A percentile compares a stretch with the other conserved stretches of the same genome.
These are phyloP conservation scores for Nymphaea thermarum DNA, from an alignment of 164 flowering plant species.

Conservation along the genomic window DNA sequence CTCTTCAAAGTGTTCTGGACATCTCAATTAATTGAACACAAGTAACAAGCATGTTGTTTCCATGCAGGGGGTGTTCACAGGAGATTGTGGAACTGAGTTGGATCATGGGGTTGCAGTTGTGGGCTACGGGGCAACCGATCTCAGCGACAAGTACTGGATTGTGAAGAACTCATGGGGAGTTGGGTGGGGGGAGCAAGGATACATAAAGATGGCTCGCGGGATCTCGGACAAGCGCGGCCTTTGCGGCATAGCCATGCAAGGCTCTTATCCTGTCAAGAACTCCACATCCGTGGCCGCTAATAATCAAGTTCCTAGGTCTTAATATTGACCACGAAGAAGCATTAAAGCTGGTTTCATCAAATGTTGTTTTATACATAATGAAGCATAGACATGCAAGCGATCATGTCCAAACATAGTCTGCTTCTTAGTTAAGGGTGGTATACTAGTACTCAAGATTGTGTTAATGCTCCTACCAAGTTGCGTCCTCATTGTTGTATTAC, in stretches of 20 bases:
- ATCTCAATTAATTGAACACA: background rate
- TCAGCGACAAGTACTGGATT: constrained; percentile 84
- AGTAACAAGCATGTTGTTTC: background rate
- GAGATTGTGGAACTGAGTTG: constrained; percentile 54
- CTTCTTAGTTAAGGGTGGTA: no score
- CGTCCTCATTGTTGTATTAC: background rate
- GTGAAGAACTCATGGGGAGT: constrained; percentile 95
- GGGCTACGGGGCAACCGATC: constrained; percentile 67
- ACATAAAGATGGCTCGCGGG: constrained; percentile 66
- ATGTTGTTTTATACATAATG: no score
- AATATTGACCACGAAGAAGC: no score
- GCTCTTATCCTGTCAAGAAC: constrained; percentile 67
- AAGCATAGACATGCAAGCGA: no score
- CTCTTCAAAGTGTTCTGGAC: no score
- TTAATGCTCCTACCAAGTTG: no score
- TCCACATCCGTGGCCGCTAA: background rate
- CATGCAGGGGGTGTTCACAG: constrained; percentile 66
- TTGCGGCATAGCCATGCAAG: constrained; percentile 84
- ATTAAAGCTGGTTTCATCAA: no score
- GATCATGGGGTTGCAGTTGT: constrained; percentile 79
- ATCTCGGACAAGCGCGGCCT: constrained; percentile 35
- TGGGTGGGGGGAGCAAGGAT: constrained; percentile 87
- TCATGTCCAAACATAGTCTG: no score
- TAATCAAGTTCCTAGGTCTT: background rate
- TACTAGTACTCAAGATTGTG: no score